phyloP scores from a whole-genome alignment of 148 eudicot genomes.

The Hydrangea macrophylla region DNA sequence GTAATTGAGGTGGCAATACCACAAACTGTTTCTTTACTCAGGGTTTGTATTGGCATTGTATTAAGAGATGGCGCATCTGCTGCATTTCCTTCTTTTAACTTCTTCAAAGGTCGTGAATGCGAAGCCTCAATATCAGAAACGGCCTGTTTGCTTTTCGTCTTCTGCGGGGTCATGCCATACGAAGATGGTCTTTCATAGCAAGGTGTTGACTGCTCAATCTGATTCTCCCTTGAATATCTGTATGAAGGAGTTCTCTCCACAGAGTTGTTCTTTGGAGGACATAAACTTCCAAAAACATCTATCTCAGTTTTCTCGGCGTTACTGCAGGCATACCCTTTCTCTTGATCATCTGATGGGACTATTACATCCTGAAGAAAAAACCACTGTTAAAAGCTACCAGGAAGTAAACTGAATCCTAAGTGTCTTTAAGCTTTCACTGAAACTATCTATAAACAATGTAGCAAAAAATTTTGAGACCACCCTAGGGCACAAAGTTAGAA shows the following conservation, averaged over 20 bases:
- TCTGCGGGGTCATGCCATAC: slow-evolving; percentile 10
- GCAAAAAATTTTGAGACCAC: no score
- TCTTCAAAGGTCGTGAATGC: slow-evolving; percentile 19
- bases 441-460: no score
- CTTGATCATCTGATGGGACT: slow-evolving; percentile 20
- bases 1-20: slow-evolving; percentile 6
- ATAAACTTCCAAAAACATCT: slow-evolving; percentile 12
- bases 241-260: slow-evolving; percentile 10
- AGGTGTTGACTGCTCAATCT: slow-evolving; percentile 18
- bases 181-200: slow-evolving; percentile 21
- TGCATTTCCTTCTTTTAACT: slow-evolving; percentile 24
- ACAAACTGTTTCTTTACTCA: slow-evolving; percentile 6
- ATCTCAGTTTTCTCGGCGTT: slow-evolving; percentile 19
- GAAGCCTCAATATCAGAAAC: not conserved
- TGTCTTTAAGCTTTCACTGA: no score
- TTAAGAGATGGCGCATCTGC: slow-evolving; percentile 18
- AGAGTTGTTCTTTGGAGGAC: slow-evolving; percentile 10
- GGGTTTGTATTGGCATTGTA: slow-evolving; percentile 7
- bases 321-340: slow-evolving; percentile 3
- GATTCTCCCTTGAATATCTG: slow-evolving; percentile 3
- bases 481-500: no score
- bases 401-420: not conserved
- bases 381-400: slow-evolving; percentile 1
- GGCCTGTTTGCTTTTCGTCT: slow-evolving; percentile 18
- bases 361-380: slow-evolving; percentile 32